These are phyloP conservation scores for Cystobasidium sp. DNA, from an alignment of 1,284 basidiomycete species.

Conservation along the genomic window DNA sequence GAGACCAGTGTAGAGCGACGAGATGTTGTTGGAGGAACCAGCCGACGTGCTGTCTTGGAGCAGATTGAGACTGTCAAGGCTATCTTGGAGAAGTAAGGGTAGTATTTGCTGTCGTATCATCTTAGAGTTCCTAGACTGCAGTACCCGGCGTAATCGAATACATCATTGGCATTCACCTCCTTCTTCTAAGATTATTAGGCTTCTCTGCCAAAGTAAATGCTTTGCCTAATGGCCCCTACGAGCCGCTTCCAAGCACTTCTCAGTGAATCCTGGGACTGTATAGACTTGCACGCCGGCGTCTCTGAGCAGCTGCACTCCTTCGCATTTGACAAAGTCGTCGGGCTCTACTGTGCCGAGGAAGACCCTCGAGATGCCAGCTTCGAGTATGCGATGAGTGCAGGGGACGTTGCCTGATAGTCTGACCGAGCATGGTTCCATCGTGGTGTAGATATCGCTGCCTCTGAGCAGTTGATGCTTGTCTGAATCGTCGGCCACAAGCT, in stretches of 20 bases:
- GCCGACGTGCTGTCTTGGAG: slow-evolving; percentile 78
- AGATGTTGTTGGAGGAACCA: slow-evolving; percentile 89
- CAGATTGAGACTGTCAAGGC: slow-evolving; percentile 65
- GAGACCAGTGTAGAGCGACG: slow-evolving; percentile 94
- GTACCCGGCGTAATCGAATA: neutral
- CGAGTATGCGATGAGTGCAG: slow-evolving; percentile 83
- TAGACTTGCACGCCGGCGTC: slow-evolving; percentile 76
- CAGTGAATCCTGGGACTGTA: slow-evolving; percentile 68
- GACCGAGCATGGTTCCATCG: slow-evolving; percentile 94
- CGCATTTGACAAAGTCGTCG: slow-evolving; percentile 90
- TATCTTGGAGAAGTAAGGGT: neutral
- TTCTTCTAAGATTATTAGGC: neutral
- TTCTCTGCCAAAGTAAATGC: neutral
- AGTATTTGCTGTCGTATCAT: neutral
- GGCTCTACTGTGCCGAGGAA: slow-evolving; percentile 92
- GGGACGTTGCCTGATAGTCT: slow-evolving; percentile 84
- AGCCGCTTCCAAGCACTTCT: slow-evolving; percentile 75
- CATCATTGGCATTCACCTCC: neutral
- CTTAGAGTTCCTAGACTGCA: neutral
- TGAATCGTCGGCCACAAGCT: slow-evolving; percentile 60
- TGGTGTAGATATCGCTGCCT: slow-evolving; percentile 81
- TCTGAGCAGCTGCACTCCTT: slow-evolving; percentile 77
- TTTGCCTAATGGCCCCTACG: neutral
- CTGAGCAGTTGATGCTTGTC: slow-evolving; percentile 61
- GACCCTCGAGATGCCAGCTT: slow-evolving; percentile 72